Evolutionary conservation across 2,329 filamentous ascomycete species (phyloP).

Genomic region (Knufia fluminis): DNA sequence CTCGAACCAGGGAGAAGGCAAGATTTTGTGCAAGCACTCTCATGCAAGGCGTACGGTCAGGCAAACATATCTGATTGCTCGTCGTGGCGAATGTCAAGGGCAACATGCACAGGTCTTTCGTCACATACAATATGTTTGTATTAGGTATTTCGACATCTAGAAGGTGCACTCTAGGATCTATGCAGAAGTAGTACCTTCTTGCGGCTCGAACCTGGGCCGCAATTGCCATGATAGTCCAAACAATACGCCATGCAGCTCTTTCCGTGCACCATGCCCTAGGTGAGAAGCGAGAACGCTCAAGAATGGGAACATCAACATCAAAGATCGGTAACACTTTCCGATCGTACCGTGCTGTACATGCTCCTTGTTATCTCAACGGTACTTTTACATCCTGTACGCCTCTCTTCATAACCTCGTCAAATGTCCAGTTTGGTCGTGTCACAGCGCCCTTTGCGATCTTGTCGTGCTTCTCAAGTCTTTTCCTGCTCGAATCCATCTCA

Average conservation of each 20-base stretch:
- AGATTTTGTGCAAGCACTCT: too few relatives aligned
- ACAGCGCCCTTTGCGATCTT: slow-evolving; percentile 33
- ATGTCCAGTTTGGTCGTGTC: slow-evolving; percentile 65
- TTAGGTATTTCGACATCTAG: slow-evolving; percentile 1
- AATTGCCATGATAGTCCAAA: neutral
- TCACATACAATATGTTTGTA: neutral
- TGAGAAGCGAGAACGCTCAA: slow-evolving; percentile 6
- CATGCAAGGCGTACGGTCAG: too few relatives aligned
- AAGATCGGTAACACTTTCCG: neutral
- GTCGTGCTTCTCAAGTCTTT: slow-evolving; percentile 42
- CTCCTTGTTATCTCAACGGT: slow-evolving; percentile 51
- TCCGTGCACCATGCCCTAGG: neutral
- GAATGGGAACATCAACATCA: slow-evolving; percentile 4
- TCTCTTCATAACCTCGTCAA: slow-evolving; percentile 63
- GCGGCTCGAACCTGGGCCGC: neutral
- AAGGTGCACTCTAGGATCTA: neutral
- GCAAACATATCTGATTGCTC: too few relatives aligned
- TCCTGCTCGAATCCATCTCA: slow-evolving; percentile 63
- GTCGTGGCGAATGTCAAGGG: too few relatives aligned
- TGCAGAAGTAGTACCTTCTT: neutral
- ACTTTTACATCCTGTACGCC: slow-evolving; percentile 69
- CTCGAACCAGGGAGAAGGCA: too few relatives aligned
- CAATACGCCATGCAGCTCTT: neutral
- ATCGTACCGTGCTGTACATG: neutral
- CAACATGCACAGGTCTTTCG: too few relatives aligned